Conservation (phyloP, 1,284 basidiomycete genomes). For the Puccinia sorghi region DNA sequence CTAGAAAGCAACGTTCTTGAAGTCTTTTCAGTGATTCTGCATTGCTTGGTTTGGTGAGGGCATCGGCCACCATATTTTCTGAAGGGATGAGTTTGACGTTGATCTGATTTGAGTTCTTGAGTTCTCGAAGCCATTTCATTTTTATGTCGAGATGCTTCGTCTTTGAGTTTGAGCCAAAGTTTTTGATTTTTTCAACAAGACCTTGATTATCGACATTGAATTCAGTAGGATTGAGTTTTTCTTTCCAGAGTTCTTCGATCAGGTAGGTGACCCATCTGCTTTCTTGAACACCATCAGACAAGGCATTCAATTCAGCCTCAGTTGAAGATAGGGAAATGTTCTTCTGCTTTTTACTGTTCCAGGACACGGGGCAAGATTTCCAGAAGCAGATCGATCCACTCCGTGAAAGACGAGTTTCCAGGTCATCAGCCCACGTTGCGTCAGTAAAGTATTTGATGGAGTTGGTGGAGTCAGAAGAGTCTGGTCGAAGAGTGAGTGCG, state of each 20-base stretch:
- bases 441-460: background rate
- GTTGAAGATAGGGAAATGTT: background rate
- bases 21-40: background rate
- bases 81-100: background rate
- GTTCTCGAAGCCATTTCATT: background rate
- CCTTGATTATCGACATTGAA: background rate
- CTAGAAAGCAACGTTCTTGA: background rate
- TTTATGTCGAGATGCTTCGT: background rate
- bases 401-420: background rate
- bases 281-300: background rate
- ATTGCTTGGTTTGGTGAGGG: background rate
- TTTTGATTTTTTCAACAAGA: background rate
- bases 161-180: background rate
- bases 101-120: background rate
- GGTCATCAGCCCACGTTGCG: background rate
- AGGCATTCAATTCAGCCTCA: background rate
- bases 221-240: background rate
- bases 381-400: background rate
- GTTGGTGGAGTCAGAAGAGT: background rate
- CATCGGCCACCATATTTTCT: background rate
- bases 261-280: background rate
- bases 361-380: background rate
- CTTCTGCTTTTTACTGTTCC: background rate
- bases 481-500: background rate
- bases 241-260: background rate